Evolutionary conservation across 2,329 filamentous ascomycete species (phyloP).

Genomic region (Epicoccum sorghinum): DNA sequence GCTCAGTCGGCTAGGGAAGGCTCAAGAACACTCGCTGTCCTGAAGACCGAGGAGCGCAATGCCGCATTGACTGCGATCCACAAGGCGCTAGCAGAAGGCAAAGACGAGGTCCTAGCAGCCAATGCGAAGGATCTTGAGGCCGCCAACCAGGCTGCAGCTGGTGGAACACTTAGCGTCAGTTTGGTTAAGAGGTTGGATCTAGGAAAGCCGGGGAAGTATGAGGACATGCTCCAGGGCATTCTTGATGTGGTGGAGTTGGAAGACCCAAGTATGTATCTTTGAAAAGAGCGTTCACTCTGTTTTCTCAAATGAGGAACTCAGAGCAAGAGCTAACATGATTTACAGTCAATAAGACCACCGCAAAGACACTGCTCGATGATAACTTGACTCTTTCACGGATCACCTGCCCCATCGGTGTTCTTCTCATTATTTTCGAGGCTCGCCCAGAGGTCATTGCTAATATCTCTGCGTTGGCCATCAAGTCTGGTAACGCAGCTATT

Average conservation of each 20-base stretch:
- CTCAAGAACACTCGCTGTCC: slow-evolving; percentile 80
- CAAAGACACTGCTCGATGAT: slow-evolving; percentile 86
- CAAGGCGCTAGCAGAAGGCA: slow-evolving; percentile 71
- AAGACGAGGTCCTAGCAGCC: slow-evolving; percentile 79
- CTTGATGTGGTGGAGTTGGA: slow-evolving; percentile 82
- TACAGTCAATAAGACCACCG: slow-evolving; percentile 81
- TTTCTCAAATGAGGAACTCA: not conserved
- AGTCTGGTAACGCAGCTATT: slow-evolving; percentile 96
- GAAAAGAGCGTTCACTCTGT: not conserved
- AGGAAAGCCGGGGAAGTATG: slow-evolving; percentile 86
- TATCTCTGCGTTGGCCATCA: slow-evolving; percentile 93
- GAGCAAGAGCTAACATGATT: slow-evolving; percentile 13
- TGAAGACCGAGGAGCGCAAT: slow-evolving; percentile 79
- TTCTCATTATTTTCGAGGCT: slow-evolving; percentile 97
- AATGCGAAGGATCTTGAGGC: slow-evolving; percentile 82
- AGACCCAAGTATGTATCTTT: slow-evolving; percentile 75
- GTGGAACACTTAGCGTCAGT: slow-evolving; percentile 78
- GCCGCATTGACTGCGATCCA: slow-evolving; percentile 84
- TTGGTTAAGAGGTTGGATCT: slow-evolving; percentile 89
- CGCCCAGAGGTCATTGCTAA: slow-evolving; percentile 98
- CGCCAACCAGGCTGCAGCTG: slow-evolving; percentile 74
- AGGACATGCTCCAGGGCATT: slow-evolving; percentile 97
- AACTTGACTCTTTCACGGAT: slow-evolving; percentile 84
- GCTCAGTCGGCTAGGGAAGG: slow-evolving; percentile 80
- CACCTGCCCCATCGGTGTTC: slow-evolving; percentile 93